phyloP scores from a whole-genome alignment of 1,139 yeast species.

The Scheffersomyces insectosa region DNA sequence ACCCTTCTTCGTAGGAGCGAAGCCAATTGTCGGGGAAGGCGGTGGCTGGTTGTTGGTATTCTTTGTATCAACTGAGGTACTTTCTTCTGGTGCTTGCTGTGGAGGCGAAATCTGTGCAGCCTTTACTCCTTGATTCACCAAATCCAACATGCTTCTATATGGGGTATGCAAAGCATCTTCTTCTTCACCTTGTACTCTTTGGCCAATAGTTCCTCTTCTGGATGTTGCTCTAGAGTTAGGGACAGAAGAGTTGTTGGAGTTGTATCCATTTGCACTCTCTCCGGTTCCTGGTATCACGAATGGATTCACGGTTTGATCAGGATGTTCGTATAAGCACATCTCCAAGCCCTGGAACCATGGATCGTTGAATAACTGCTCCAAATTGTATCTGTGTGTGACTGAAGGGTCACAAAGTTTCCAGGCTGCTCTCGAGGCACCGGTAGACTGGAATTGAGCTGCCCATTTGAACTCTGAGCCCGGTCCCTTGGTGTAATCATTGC shows the following conservation, averaged over 20 bases:
- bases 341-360: slow-evolving; percentile 65
- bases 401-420: slow-evolving; percentile 77
- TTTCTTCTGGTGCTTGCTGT: background rate
- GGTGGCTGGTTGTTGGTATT: background rate
- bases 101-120: background rate
- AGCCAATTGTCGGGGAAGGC: background rate
- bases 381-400: slow-evolving; percentile 50
- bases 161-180: slow-evolving; percentile 29
- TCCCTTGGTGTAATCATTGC: slow-evolving; percentile 47
- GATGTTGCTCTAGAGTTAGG: slow-evolving; percentile 35
- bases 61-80: background rate
- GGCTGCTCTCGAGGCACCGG: slow-evolving; percentile 66
- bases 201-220: slow-evolving; percentile 31
- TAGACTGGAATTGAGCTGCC: slow-evolving; percentile 58
- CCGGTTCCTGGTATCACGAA: slow-evolving; percentile 32
- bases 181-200: slow-evolving; percentile 7
- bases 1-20: background rate
- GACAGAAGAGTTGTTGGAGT: slow-evolving; percentile 20
- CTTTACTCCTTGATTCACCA: slow-evolving; percentile 13
- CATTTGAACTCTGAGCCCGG: slow-evolving; percentile 70
- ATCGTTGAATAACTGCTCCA: slow-evolving; percentile 56
- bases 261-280: slow-evolving; percentile 8
- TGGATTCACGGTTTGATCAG: slow-evolving; percentile 47
- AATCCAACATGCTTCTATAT: slow-evolving; percentile 44
- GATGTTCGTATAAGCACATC: slow-evolving; percentile 59